Conservation (phyloP, 192 early-diverging fungal genomes). For the Backusella liffmaniae region DNA sequence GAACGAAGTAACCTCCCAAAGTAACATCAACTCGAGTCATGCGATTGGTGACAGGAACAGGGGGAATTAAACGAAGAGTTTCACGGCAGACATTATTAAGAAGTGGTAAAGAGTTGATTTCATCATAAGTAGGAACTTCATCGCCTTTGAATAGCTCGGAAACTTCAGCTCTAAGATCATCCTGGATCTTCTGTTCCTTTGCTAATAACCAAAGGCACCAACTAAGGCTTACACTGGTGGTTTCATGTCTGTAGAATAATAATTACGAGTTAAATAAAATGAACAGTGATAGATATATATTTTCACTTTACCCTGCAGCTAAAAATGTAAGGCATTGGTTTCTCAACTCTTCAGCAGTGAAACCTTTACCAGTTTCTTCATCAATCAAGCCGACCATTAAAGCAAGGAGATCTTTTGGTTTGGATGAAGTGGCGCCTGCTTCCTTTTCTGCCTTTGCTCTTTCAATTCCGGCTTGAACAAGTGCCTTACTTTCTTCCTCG, state of each 20-base stretch:
- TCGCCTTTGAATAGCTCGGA: slow-evolving; percentile 34
- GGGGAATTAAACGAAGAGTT: slow-evolving; percentile 47
- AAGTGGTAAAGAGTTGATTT: slow-evolving; percentile 46
- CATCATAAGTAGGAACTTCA: slow-evolving; percentile 42
- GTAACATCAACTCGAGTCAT: slow-evolving; percentile 36
- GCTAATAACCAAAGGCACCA: slow-evolving; percentile 56
- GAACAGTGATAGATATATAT: background rate
- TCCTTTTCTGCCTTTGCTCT: slow-evolving; percentile 17
- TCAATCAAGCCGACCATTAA: slow-evolving; percentile 44
- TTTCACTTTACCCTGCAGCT: slow-evolving; percentile 45
- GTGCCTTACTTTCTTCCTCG: slow-evolving; percentile 29
- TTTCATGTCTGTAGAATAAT: slow-evolving; percentile 45
- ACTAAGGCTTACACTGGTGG: slow-evolving; percentile 43
- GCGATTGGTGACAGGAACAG: slow-evolving; percentile 50
- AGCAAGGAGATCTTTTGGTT: slow-evolving; percentile 44
- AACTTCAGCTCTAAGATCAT: slow-evolving; percentile 47
- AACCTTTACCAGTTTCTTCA: slow-evolving; percentile 35
- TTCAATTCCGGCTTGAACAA: slow-evolving; percentile 40
- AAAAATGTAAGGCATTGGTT: slow-evolving; percentile 59
- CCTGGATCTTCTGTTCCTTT: slow-evolving; percentile 42
- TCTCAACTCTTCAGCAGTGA: slow-evolving; percentile 46
- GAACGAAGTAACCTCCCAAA: slow-evolving; percentile 44
- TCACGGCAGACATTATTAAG: slow-evolving; percentile 56
- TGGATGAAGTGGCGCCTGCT: background rate
- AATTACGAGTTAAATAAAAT: background rate